Evolutionary conservation across 495 filamentous ascomycete species (phyloP), one percentile per base, ranked within the genome.

Genomic region (Aspergillus ostianus): DNA sequence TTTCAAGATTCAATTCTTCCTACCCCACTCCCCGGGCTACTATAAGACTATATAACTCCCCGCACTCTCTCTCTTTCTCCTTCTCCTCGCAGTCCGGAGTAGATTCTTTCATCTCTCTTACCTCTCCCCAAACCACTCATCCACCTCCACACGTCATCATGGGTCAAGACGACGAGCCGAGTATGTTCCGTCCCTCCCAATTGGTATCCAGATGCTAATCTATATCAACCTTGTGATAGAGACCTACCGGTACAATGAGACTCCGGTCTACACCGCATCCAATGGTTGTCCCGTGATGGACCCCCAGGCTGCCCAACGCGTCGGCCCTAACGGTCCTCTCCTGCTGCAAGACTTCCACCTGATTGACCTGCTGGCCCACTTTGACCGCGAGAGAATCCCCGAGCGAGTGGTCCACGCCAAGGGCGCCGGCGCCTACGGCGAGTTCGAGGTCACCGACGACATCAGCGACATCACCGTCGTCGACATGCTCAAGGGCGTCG

Each of bases 361-460:
- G 63, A 83, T 85, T 60, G 85, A 88, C 64, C 79, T 88, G 17
- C 76, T 91, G 32, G 85, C 87, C 8, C 87, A 90, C 69, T 90
- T 90, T 65, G 82, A 85, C 67, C 78, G 84, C 44, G 85, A 89
- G 68, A 79, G 86, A 17, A 86, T 88, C 41, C 85, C 87, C 0
- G 87, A 90, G 72, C 81, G 86, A 48, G 88, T 91, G 51, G 90
- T 93, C 32, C 90, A 94, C 57, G 90, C 90, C 41, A 90, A 91
- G 67, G 90, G 90, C 56, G 86, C 87, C 56, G 90, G 89, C 29
- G 90, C 90, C 53, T 90, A 89, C 65, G 90, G 90, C 53, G 82
- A 84, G 58, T 92, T 90, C 70, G 87, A 86, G 59, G 83, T 88
- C 45, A 91, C 88, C 44, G 80, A 84, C 50, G 85, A 89, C 53